Evolutionary conservation across 164 flowering plant genomes (phyloP).

Genomic region (Brasenia schreberi): DNA sequence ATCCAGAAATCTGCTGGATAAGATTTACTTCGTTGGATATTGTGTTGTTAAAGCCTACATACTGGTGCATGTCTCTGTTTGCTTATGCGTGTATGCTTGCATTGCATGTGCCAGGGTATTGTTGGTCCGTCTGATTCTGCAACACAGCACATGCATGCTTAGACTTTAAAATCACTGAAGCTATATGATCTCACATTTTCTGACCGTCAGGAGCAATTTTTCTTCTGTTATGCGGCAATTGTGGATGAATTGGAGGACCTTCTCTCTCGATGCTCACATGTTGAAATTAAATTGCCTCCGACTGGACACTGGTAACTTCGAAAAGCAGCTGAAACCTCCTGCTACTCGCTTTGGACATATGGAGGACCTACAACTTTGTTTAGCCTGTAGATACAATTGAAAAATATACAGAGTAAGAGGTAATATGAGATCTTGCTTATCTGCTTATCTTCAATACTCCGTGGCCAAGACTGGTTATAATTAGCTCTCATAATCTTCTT

Average conservation of each 20-base stretch:
- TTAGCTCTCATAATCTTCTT: too few species aligned
- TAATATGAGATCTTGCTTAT: too few species aligned
- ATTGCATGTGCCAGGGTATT: too few species aligned
- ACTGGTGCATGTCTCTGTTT: neutral
- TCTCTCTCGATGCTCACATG: slow-evolving; percentile 10
- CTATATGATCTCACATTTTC: neutral
- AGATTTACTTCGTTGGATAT: too few species aligned
- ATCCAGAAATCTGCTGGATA: too few species aligned
- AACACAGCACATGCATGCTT: too few species aligned
- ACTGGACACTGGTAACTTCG: neutral
- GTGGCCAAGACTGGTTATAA: too few species aligned
- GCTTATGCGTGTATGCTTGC: neutral
- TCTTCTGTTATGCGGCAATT: slow-evolving; percentile 53
- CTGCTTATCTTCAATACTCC: too few species aligned
- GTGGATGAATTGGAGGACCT: slow-evolving; percentile 70
- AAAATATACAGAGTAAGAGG: too few species aligned
- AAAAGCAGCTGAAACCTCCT: neutral
- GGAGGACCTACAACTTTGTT: neutral
- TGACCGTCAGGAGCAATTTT: slow-evolving; percentile 50
- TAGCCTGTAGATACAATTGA: neutral
- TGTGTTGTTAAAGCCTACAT: too few species aligned
- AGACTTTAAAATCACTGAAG: neutral
- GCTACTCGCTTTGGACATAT: too few species aligned
- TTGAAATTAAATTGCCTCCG: neutral
- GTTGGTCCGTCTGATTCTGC: too few species aligned